phyloP scores from a whole-genome alignment of 495 filamentous ascomycete species.

The Hypomontagnella monticulosa region DNA sequence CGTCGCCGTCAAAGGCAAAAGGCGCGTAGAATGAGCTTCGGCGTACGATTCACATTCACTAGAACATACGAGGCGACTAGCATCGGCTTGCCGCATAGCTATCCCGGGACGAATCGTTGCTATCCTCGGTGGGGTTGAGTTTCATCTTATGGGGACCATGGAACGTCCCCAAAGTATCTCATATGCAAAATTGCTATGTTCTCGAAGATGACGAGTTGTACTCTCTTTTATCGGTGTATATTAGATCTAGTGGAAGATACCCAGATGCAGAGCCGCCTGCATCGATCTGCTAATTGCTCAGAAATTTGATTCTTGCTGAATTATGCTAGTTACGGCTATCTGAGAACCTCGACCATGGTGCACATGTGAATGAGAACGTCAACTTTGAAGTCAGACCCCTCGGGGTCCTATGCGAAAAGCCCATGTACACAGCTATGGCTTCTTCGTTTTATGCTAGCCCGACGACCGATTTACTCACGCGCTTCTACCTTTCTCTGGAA shows the following conservation, averaged over 20 bases:
- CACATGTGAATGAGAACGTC: conserved; percentile 1
- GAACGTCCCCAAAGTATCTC: conserved; percentile 21
- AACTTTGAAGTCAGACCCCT: no score
- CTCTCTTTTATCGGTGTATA: conserved; percentile 7
- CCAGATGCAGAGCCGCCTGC: conserved; percentile 16
- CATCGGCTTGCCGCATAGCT: conserved; percentile 22
- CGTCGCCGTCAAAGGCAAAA: conserved; percentile 52
- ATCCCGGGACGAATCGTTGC: conserved; percentile 27
- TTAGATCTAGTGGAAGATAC: conserved; percentile 36
- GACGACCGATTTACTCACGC: no score
- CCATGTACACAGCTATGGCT: no score
- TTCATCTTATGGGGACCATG: conserved; percentile 25
- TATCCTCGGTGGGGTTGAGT: conserved; percentile 9
- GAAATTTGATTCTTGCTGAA: background rate
- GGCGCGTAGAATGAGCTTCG: background rate
- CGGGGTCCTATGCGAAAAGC: no score
- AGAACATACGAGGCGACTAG: background rate
- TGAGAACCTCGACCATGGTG: background rate
- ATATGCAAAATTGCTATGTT: conserved; percentile 32
- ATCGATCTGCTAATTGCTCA: conserved; percentile 18
- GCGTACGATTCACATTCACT: background rate
- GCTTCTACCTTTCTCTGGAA: no score
- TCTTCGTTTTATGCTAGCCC: no score
- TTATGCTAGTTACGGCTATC: background rate
- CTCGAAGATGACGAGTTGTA: conserved; percentile 1